A percentile compares a stretch with the other conserved stretches of the same genome.
Conservation (phyloP, 75 land plant genomes). For the Pseudotsuga menziesii region DNA sequence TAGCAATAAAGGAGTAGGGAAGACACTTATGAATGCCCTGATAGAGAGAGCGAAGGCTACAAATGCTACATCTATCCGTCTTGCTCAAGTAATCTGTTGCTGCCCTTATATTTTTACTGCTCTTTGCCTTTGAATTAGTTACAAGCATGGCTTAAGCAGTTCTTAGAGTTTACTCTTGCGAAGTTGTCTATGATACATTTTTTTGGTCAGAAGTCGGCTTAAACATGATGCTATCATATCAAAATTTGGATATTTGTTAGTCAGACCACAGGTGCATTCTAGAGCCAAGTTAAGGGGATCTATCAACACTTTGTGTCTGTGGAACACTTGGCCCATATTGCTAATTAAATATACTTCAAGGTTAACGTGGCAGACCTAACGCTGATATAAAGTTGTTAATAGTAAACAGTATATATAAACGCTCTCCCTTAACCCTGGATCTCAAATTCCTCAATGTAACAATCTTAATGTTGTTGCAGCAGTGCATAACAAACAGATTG, state of each 20-base stretch:
- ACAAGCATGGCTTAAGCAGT: background rate
- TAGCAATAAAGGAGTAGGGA: constrained; percentile 14
- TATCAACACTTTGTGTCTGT: background rate
- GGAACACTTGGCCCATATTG: no score
- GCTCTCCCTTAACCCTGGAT: background rate
- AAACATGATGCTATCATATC: background rate
- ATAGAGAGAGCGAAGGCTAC: constrained; percentile 14
- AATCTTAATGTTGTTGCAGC: background rate
- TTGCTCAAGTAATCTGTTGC: constrained; percentile 7
- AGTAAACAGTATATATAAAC: background rate
- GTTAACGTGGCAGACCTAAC: no score
- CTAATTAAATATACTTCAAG: no score
- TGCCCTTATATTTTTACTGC: background rate
- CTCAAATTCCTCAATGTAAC: background rate
- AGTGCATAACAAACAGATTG: background rate
- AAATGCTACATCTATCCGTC: constrained; percentile 21
- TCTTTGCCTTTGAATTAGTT: background rate
- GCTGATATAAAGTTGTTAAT: background rate
- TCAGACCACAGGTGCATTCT: background rate
- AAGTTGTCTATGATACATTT: background rate
- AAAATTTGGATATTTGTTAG: background rate
- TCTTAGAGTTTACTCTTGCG: background rate
- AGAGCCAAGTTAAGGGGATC: background rate
- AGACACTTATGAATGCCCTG: constrained; percentile 12
- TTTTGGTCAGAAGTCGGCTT: background rate